Evolutionary conservation across 2,329 filamentous ascomycete genomes (phyloP), one percentile per base, ranked within the genome.

Genomic region (Bipolaris oryzae): DNA sequence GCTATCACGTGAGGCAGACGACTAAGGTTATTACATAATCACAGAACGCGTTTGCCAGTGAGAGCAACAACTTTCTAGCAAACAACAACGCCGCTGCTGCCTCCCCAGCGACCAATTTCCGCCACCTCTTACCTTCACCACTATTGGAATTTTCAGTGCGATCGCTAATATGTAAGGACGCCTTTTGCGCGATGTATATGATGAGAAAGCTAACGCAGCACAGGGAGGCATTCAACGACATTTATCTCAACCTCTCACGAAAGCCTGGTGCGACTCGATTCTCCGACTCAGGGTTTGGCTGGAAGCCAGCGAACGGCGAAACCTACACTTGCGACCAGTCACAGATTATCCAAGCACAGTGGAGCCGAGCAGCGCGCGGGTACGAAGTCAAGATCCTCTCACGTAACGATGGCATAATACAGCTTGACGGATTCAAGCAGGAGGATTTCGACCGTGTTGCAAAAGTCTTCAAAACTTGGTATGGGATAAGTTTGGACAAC

Each of bases 391-490:
- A 96, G 81, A 90, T 99, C 54, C 81, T 95, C 62, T 90, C 92
- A 70, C 87, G 93, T 60, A 91, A 88, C 59, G 90, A 90, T 11
- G 91, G 90, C 61, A 87, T 98, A 58, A 89, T 96, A 53, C 95
- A 98, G 76, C 85, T 99, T 45, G 95, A 99, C 76, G 95, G 95
- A 0, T 99, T 99, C 77, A 87, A 91, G 64, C 89, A 93, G 75
- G 93, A 97, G 84, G 94, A 99, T 76, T 91, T 92, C 67, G 95
- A 99, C 66, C 91, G 95, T 53, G 81, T 97, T 13, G 85, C 82
- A 79, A 97, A 96, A 76, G 87, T 95, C 66, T 97, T 99, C 84
- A 98, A 97, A 81, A 91, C 94, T 72, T 98, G 94, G 91, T 99
- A 98, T 79, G 95, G 92, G 79, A 89, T 95, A 71, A 92, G 88